phyloP scores from a whole-genome alignment of 805 yeast genomes.

The Lachancea kluyveri region DNA sequence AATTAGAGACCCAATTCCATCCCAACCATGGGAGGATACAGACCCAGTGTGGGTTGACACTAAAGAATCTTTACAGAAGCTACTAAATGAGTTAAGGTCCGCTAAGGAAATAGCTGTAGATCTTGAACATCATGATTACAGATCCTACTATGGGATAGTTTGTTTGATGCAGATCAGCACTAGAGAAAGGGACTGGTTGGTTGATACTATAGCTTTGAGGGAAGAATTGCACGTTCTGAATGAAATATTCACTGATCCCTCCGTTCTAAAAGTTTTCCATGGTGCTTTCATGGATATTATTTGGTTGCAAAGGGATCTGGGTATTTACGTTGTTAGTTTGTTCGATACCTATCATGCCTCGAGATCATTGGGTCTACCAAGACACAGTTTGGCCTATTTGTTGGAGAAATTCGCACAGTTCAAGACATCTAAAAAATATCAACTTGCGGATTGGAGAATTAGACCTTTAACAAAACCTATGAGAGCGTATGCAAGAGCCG shows the following conservation, averaged over 20 bases:
- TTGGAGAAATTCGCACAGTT: conserved; percentile 76
- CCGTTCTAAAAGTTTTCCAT: conserved; percentile 80
- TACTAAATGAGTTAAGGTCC: conserved; percentile 48
- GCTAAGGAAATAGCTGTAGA: conserved; percentile 79
- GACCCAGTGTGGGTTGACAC: conserved; percentile 70
- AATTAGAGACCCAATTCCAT: conserved; percentile 41
- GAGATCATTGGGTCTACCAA: conserved; percentile 68
- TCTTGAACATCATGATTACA: conserved; percentile 90
- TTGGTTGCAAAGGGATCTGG: conserved; percentile 95
- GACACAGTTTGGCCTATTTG: conserved; percentile 76
- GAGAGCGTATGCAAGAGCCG: conserved; percentile 86
- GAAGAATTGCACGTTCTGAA: conserved; percentile 66
- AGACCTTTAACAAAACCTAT: conserved; percentile 76
- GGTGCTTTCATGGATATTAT: conserved; percentile 96
- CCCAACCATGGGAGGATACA: conserved; percentile 59
- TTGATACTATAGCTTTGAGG: conserved; percentile 78
- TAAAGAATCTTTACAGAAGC: conserved; percentile 40
- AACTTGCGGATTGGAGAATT: conserved; percentile 92
- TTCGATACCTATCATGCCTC: conserved; percentile 95
- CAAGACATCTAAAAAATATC: conserved; percentile 89
- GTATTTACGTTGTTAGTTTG: conserved; percentile 79
- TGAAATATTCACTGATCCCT: conserved; percentile 73
- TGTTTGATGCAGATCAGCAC: conserved; percentile 90
- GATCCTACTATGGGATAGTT: conserved; percentile 86
- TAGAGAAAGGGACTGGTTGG: conserved; percentile 72